Base-by-base conservation (phyloP, 2,329 filamentous ascomycete genomes). In the Fusarium sp. region DNA sequence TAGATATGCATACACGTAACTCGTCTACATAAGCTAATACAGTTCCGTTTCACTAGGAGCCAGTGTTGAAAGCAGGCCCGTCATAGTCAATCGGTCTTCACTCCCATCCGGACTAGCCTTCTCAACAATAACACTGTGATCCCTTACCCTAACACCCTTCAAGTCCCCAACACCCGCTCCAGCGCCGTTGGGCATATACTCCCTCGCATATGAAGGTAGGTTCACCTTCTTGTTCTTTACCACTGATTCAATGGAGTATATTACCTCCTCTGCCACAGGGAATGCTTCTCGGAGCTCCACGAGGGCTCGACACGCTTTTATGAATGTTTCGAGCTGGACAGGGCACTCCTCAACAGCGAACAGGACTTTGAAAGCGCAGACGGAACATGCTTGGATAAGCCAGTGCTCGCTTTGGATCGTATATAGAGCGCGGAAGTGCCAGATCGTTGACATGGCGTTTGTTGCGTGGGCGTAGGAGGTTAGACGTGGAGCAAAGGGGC, bases 401-500 rank as follows among this genome's bases (percentile, higher is more conserved):
- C 70, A 73, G 15, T 62, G 32, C 20, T 73, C 70, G 11, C 70
- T 73, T 1, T 54, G 60, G 8, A 73, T 54, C 1, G 56, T 67
- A 17, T 73, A 62, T 5, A 73, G 59, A 14, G 70, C 48, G 4
- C 70, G 70, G 20, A 73, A 73, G 54, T 73, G 61, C 70, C 70
- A 73, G 11, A 73, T 72, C 5, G 66, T 62, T 38, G 69, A 73
- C 66, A 73, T 73, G 8, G 70, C 70, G 39, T 73, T 70, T 15
- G 60, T 60, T 34, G 70, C 66, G 6, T 73, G 70, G 13, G 66
- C 51, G 44, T 73, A 60, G 7, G 70, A 62, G 22, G 54, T 62
- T 5, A 67, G 42, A 3, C 55, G 47, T 26, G 70, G 70, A 24
- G 38, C 22, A 22, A 73, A 73, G 11, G 65, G 69, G 4, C 69